Base-by-base conservation (phyloP, 257 asterid species). In the Ophiorrhiza pumila region DNA sequence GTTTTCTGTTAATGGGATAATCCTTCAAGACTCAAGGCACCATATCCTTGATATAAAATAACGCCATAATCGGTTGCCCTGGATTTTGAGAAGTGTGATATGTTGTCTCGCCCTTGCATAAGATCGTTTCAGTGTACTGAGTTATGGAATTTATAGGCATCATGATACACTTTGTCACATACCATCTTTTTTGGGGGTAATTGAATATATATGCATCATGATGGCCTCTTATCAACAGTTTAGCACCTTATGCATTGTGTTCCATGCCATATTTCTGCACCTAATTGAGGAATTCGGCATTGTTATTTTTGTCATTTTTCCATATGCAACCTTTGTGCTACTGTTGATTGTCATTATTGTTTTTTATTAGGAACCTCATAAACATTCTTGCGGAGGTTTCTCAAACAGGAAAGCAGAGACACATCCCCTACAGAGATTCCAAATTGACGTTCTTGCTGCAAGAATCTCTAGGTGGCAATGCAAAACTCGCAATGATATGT, bases 401-500 rank as follows among this genome's bases (percentile, higher is more conserved):
- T 29, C 96, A 94, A 74, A 89, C 96, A 65, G 99, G 99, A 85
- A 94, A 86, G 82, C 96, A 87, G 62, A 87, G 99, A 80, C 99
- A 94, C 86, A 90, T 94, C 71, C 98, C 99, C 7, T 94, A 94
- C 76, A 86, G 99, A 85, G 99, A 94, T 85, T 95, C 99, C 62
- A 95, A 95, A 83, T 77, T 95, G 85, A 95, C 99, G 50, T 95
- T 95, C 84, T 81, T 95, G 78, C 84, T 95, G 78, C 99, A 95
- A 86, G 99, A 95, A 81, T 95, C 99, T 71, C 87, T 95, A 17
- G 99, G 99, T 49, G 99, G 98, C 52, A 95, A 95, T 72, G 98
- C 99, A 56, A 95, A 95, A 88, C 76, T 95, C 81, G 98, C 96
- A 23, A 95, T 95, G 98, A 88, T 95, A 75, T 95, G 99, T 81